Evolutionary conservation across 176 grass and related monocot genomes (phyloP).

Genomic region (Juncus effusus): DNA sequence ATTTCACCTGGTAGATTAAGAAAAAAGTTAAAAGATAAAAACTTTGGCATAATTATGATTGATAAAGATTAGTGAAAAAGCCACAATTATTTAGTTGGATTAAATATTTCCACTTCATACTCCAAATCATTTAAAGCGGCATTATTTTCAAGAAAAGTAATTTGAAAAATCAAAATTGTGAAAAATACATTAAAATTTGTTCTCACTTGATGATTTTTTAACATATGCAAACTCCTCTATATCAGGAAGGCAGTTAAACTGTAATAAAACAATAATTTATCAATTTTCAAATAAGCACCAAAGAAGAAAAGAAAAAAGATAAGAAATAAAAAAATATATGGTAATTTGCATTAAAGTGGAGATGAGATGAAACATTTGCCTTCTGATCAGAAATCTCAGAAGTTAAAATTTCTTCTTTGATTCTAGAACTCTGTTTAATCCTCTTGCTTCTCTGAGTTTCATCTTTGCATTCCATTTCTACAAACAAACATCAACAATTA

Average conservation of each 20-base stretch:
- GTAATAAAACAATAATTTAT: constrained; percentile 21
- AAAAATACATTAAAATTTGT: not conserved
- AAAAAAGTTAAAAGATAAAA: not conserved
- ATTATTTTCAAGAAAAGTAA: constrained; percentile 2
- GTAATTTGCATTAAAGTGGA: not conserved
- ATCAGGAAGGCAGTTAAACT: constrained; percentile 54
- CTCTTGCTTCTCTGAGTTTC: constrained; percentile 23
- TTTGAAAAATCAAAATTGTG: not conserved
- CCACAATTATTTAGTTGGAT: not conserved
- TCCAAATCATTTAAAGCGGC: not conserved
- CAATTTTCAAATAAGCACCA: constrained; percentile 1
- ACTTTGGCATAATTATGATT: not conserved
- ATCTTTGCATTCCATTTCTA: not conserved
- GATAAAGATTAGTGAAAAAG: not conserved
- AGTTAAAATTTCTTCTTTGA: constrained; percentile 2
- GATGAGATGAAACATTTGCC: constrained; percentile 14
- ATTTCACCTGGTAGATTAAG: constrained; percentile 11
- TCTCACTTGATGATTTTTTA: constrained; percentile 45
- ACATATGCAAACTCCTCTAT: constrained; percentile 86
- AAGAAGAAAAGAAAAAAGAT: constrained; percentile 3
- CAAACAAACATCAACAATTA: not conserved
- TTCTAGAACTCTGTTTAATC: not conserved
- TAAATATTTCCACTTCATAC: not conserved
- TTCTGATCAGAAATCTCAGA: not conserved
- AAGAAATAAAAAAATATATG: not conserved